These are phyloP conservation scores for Blastosporella zonata DNA, from an alignment of 1,284 basidiomycete genomes.

Conservation along the genomic window DNA sequence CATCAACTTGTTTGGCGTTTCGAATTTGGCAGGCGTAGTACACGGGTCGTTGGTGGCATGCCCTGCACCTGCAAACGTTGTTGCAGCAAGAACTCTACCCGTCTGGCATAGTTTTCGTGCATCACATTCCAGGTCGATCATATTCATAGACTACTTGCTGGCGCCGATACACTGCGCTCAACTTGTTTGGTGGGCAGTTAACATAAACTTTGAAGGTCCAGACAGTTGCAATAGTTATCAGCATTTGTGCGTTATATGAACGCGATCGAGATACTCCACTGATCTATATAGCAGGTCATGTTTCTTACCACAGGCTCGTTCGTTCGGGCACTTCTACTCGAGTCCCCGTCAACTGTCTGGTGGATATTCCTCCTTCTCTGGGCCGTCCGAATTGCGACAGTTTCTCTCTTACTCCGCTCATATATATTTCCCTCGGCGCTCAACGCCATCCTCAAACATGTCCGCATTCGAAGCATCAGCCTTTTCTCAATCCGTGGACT, in stretches of 20 bases:
- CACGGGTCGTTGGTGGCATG: not conserved
- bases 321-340: constrained; percentile 16
- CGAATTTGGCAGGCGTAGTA: too few species aligned
- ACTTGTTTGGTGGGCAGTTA: not conserved
- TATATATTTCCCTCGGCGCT: constrained; percentile 65
- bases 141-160: not conserved
- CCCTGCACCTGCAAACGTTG: not conserved
- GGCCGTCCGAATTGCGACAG: constrained; percentile 44
- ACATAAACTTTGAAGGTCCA: not conserved
- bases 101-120: not conserved
- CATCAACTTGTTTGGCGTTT: not conserved
- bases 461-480: constrained; percentile 69
- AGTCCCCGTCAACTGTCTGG: constrained; percentile 23
- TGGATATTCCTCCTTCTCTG: constrained; percentile 43
- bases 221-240: not conserved
- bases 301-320: constrained; percentile 2
- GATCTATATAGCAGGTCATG: constrained; percentile 1
- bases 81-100: not conserved
- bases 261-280: not conserved
- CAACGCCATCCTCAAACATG: constrained; percentile 52
- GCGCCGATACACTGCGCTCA: not conserved
- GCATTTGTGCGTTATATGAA: constrained; percentile 3
- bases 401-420: constrained; percentile 58
- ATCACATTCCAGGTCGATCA: not conserved
- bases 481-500: constrained; percentile 72